Evolutionary conservation across 768 basidiomycete species (phyloP).

Genomic region (Leccinum subtestaceum): DNA sequence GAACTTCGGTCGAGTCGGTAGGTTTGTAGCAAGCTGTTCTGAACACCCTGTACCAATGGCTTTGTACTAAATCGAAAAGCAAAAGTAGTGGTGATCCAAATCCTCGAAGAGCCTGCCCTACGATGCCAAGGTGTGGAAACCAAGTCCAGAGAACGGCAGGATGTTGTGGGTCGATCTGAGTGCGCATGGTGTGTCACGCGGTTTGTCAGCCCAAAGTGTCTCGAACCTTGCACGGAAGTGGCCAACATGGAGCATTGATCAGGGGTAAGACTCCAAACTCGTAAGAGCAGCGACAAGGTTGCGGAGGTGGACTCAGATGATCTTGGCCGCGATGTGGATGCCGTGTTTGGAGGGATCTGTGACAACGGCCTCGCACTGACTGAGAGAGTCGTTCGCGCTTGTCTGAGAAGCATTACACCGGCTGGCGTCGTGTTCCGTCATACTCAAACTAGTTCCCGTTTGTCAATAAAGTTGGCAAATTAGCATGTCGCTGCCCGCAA

Average conservation of each 20-base stretch:
- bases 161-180: too few relatives aligned
- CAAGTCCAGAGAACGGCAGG: too few relatives aligned
- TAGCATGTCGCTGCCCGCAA: too few relatives aligned
- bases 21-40: background rate
- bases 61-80: background rate
- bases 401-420: too few relatives aligned
- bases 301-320: constrained; percentile 14
- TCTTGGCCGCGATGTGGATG: constrained; percentile 20
- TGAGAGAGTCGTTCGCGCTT: too few relatives aligned
- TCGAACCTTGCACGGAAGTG: constrained; percentile 19
- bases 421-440: too few relatives aligned
- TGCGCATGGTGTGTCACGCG: too few relatives aligned
- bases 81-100: background rate
- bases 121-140: background rate
- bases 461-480: too few relatives aligned
- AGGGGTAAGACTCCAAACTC: constrained; percentile 1
- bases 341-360: constrained; percentile 8
- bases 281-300: constrained; percentile 17
- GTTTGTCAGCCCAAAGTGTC: constrained; percentile 18
- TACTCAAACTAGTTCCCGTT: too few relatives aligned
- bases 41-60: background rate
- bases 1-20: background rate
- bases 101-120: background rate
- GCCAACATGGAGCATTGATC: constrained; percentile 14
- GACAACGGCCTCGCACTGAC: background rate